phyloP scores from a whole-genome alignment of 208 protist species.

The Trypanosoma lewisi region DNA sequence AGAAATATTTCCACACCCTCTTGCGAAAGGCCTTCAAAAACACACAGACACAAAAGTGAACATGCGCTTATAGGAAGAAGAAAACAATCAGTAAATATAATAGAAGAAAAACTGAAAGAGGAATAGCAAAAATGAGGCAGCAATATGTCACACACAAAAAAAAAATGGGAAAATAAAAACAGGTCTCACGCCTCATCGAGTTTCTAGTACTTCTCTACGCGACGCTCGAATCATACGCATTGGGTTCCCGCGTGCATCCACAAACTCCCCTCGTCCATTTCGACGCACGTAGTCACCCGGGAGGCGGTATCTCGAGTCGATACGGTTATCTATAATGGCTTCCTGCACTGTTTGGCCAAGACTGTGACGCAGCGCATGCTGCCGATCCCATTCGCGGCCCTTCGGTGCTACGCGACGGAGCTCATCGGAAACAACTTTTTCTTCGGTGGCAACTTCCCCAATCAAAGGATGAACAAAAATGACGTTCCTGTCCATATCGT shows the following conservation, averaged over 20 bases:
- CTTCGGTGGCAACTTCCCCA: constrained; percentile 26
- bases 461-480: constrained; percentile 54
- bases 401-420: constrained; percentile 36
- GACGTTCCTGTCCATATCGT: constrained; percentile 9
- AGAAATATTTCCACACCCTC: too few relatives aligned
- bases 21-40: too few relatives aligned
- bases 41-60: too few relatives aligned
- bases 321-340: constrained; percentile 54
- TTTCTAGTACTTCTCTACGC: too few relatives aligned
- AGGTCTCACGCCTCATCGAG: too few relatives aligned
- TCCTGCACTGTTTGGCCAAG: constrained; percentile 69
- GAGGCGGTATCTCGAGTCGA: constrained; percentile 68
- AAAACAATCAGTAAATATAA: too few relatives aligned
- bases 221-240: not conserved
- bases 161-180: too few relatives aligned
- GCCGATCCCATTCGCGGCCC: constrained; percentile 78
- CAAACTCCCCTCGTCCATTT: constrained; percentile 15
- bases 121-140: too few relatives aligned
- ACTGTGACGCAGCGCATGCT: constrained; percentile 54
- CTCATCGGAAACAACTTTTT: constrained; percentile 20
- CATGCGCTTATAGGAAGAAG: too few relatives aligned
- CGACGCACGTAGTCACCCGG: constrained; percentile 54
- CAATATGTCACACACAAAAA: too few relatives aligned
- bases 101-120: too few relatives aligned
- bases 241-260: constrained; percentile 17